Evolutionary conservation across 805 yeast species (phyloP), one percentile per base, ranked within the genome.

Genomic region (Saccharomycopsis sp.): DNA sequence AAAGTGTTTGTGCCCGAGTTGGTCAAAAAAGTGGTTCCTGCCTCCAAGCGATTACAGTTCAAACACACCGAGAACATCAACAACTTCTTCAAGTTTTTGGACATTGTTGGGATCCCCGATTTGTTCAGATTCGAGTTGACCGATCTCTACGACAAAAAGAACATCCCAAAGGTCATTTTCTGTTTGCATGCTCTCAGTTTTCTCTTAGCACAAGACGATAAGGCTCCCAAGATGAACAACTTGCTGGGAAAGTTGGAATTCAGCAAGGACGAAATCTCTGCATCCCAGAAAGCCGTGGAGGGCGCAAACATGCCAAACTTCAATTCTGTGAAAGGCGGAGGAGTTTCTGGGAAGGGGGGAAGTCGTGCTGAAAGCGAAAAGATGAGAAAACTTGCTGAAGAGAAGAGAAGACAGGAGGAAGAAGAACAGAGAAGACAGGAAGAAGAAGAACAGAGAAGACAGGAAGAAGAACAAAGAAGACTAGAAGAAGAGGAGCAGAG

Each of bases 61-160:
- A 83, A 87, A 61, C 97, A 90, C 69, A 89, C 97, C 0, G 97
- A 94, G 67, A 94, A 94, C 68, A 92, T 94, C 67, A 89, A 90
- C 65, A 76, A 83, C 21, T 91, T 92, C 69, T 85, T 91, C 68
- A 75, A 78, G 21, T 79, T 91, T 56, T 74, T 89, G 34, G 85
- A 81, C 57, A 80, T 75, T 59, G 77, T 89, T 60, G 83, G 81
- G 24, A 83, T 92, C 63, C 98, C 98, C 0, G 91, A 88, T 57
- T 77, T 90, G 56, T 92, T 91, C 68, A 79, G 87, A 53, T 94
- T 92, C 68, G 98, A 92, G 69, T 79, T 91, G 59, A 90, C 96
- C 2, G 99, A 92, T 70, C 75, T 92, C 40, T 94, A 90, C 71
- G 97, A 94, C 67, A 85, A 86, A 67, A 91, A 89, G 66, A 88